Percentiles rank a stretch among this genome's conserved stretches.
Conservation (phyloP, 495 filamentous ascomycete genomes). For the Lasiosphaeria ovina region DNA sequence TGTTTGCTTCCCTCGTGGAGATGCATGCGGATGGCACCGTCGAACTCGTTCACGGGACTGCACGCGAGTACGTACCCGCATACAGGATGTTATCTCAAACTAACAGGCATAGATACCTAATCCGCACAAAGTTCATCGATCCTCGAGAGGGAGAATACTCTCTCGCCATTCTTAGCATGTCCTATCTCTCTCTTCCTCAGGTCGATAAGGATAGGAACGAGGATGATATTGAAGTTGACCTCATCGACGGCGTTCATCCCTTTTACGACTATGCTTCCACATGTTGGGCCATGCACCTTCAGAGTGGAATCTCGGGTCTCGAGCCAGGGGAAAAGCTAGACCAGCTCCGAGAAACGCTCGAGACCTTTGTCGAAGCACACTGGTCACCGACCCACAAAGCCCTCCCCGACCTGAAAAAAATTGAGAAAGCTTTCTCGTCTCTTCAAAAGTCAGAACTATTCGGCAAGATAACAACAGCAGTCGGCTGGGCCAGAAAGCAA, state of each 20-base stretch:
- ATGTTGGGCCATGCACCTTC: constrained; percentile 41
- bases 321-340: neutral
- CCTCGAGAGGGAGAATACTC: neutral
- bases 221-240: constrained; percentile 7
- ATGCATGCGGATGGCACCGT: constrained; percentile 32
- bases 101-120: constrained; percentile 10
- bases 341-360: constrained; percentile 17
- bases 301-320: constrained; percentile 5
- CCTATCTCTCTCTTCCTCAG: constrained; percentile 16
- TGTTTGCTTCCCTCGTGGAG: constrained; percentile 47
- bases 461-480: constrained; percentile 8
- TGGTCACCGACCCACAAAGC: constrained; percentile 12
- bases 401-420: constrained; percentile 7
- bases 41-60: constrained; percentile 43
- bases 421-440: neutral
- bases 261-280: constrained; percentile 42
- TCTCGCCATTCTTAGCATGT: constrained; percentile 9
- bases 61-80: constrained; percentile 34
- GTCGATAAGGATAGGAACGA: constrained; percentile 6
- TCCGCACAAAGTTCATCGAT: constrained; percentile 2
- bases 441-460: constrained; percentile 1
- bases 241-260: constrained; percentile 26
- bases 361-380: constrained; percentile 26
- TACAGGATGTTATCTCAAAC: neutral
- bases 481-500: constrained; percentile 3